Evolutionary conservation across 805 yeast species (phyloP).

Genomic region (Pichia rugopelliculosa): DNA sequence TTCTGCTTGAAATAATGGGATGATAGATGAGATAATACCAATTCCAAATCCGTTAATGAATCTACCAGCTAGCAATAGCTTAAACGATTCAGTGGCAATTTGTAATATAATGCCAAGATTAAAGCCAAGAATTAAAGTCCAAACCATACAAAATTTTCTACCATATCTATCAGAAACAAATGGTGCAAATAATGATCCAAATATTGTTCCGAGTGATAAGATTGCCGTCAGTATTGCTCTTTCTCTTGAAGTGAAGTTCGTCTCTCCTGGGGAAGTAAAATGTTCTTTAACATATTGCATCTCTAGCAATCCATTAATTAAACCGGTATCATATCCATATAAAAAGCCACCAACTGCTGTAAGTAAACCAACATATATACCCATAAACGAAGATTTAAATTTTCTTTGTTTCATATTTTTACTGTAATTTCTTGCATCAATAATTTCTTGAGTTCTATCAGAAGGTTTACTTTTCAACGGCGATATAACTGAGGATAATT

Average conservation of each 20-base stretch:
- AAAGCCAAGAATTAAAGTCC: constrained; percentile 56
- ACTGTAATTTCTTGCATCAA: background rate
- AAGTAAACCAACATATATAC: constrained; percentile 65
- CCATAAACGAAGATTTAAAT: constrained; percentile 46
- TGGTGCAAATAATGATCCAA: constrained; percentile 57
- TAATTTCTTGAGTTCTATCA: background rate
- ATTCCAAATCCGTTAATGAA: constrained; percentile 65
- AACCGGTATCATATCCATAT: constrained; percentile 86
- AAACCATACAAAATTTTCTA: constrained; percentile 56
- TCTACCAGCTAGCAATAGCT: constrained; percentile 64
- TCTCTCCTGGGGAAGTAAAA: constrained; percentile 39
- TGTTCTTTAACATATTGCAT: constrained; percentile 58
- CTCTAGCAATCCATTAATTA: constrained; percentile 70
- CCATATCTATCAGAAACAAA: constrained; percentile 65
- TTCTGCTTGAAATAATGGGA: constrained; percentile 78
- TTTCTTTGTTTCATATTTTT: constrained; percentile 7
- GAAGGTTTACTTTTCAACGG: background rate
- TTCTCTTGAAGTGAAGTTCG: constrained; percentile 49
- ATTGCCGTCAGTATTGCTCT: constrained; percentile 69
- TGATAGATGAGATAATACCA: constrained; percentile 75
- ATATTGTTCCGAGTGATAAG: constrained; percentile 74
- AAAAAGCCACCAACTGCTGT: constrained; percentile 90
- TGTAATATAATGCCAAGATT: constrained; percentile 68
- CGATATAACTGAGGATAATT: background rate
- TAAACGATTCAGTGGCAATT: constrained; percentile 41